Base-by-base conservation (phyloP, 345 rosid genomes). In the Sonneratia alba region DNA sequence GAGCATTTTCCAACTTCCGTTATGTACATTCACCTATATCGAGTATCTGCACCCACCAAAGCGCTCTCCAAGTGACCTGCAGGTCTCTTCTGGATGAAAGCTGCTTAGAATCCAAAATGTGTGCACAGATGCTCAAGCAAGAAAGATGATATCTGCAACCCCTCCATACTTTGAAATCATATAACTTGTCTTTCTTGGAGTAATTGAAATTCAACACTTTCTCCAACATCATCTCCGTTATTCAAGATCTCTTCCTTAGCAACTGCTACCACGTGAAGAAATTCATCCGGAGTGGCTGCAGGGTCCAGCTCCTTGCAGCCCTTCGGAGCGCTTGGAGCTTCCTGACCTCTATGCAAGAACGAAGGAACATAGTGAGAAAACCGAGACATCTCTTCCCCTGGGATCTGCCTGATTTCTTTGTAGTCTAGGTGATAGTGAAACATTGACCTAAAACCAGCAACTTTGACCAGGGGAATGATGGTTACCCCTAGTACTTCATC, bases 251-350 rank as follows among this genome's bases (percentile, higher is more conserved):
- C 66, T 62, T 62, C 66, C 7, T 27, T 34, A 13, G 66, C 66
- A 70, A 7, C 66, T 27, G 57, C 62, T 1, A 67, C 55, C 55
- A 57, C 71, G 9, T 67, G 71, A 73, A 67, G 71, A 14, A 73
- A 53, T 45, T 73, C 76, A 42, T 48, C 1, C 7, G 36, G 76
- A 38, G 53, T 66, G 18, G 57, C 38, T 32, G 67, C 45, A 56
- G 56, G 67, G 57, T 73, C 76, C 68, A 73, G 36, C 67, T 56
- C 71, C 76, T 5, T 45, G 32, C 71, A 42, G 42, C 67, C 67
- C 8, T 53, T 73, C 8, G 55, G 76, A 4, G 71, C 71, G 55
- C 59, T 32, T 6, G 71, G 66, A 55, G 21, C 66, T 73, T 73
- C 76, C 22, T 73, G 66, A 40, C 76, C 57, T 1, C 34, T 53